Conservation (phyloP, 140 eudicot species). For the Cichorium intybus region DNA sequence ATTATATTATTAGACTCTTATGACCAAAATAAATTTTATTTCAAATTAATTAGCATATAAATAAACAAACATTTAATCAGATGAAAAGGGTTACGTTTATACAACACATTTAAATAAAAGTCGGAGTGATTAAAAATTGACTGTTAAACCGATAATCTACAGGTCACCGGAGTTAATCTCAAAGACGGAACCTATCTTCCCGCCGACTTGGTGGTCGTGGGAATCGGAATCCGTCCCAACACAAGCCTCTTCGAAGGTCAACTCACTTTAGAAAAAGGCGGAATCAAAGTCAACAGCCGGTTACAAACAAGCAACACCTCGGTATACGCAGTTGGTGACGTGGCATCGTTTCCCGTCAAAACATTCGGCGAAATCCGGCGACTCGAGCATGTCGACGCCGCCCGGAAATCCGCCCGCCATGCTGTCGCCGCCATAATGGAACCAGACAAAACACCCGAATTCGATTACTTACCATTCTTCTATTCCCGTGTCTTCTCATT, state of each 20-base stretch:
- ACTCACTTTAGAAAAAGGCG: slow-evolving; percentile 83
- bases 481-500: slow-evolving; percentile 84
- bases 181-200: slow-evolving; percentile 76
- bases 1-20: neutral
- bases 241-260: slow-evolving; percentile 92
- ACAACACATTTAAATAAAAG: too few relatives aligned
- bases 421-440: slow-evolving; percentile 80
- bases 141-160: slow-evolving; percentile 3
- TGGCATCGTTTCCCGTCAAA: slow-evolving; percentile 86
- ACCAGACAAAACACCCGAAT: slow-evolving; percentile 59
- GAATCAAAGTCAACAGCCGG: slow-evolving; percentile 74
- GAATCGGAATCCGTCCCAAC: slow-evolving; percentile 93
- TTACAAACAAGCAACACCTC: slow-evolving; percentile 82
- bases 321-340: slow-evolving; percentile 91
- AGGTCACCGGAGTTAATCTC: slow-evolving; percentile 85
- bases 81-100: too few relatives aligned
- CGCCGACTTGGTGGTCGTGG: slow-evolving; percentile 84
- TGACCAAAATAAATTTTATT: neutral
- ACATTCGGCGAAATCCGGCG: slow-evolving; percentile 74
- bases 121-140: too few relatives aligned
- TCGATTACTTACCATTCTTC: slow-evolving; percentile 93
- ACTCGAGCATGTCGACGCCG: slow-evolving; percentile 93
- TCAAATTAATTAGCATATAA: too few relatives aligned
- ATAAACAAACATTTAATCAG: neutral
- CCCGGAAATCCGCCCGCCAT: slow-evolving; percentile 84